Conservation (phyloP, 2,329 filamentous ascomycete species). For the Sarocladiaceae sp. region DNA sequence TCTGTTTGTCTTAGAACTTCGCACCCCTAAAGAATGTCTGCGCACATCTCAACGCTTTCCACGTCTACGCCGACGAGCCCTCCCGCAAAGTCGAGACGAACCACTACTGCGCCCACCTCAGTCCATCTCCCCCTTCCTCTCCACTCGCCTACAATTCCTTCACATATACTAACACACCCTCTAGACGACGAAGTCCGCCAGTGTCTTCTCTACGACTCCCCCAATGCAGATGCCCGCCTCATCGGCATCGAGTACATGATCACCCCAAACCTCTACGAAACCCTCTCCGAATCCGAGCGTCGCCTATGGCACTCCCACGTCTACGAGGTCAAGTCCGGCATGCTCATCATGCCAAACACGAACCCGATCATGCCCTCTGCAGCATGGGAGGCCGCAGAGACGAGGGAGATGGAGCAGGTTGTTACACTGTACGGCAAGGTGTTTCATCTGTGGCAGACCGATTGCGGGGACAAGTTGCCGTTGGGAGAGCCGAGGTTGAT, state of each 20-base stretch:
- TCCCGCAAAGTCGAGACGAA: conserved; percentile 67
- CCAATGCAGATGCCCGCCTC: conserved; percentile 59
- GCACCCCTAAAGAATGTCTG: conserved; percentile 68
- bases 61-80: conserved; percentile 70
- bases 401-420: conserved; percentile 72
- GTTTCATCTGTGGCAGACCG: conserved; percentile 82
- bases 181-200: conserved; percentile 61
- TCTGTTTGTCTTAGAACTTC: conserved; percentile 50
- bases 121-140: conserved; percentile 13
- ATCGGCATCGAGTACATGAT: conserved; percentile 91
- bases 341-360: conserved; percentile 63
- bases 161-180: background rate
- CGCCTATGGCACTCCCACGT: conserved; percentile 72
- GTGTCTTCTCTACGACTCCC: conserved; percentile 77
- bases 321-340: conserved; percentile 71
- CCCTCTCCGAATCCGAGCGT: conserved; percentile 60
- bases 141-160: background rate
- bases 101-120: conserved; percentile 79
- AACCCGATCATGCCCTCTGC: conserved; percentile 50
- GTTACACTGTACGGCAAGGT: conserved; percentile 74
- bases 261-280: conserved; percentile 59
- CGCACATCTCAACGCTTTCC: conserved; percentile 81
- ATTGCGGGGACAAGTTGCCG: conserved; percentile 57
- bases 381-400: conserved; percentile 72
- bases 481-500: conserved; percentile 48